Evolutionary conservation across 1,284 basidiomycete species (phyloP).

Genomic region (Naganishia sp.): DNA sequence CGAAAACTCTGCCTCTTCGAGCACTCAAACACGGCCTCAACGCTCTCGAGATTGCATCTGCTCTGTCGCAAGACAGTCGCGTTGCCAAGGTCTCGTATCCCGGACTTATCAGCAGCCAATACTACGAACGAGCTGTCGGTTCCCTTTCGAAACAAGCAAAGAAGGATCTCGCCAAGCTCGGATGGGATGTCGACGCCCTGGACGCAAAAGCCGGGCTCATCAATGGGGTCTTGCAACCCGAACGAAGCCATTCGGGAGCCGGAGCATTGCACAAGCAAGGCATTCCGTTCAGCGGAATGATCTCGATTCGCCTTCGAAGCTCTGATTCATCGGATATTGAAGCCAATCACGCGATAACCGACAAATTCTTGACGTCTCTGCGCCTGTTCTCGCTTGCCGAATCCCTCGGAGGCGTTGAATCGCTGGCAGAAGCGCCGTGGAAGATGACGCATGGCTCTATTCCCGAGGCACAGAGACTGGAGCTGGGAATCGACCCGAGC

Average conservation of each 20-base stretch:
- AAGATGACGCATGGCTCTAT: conserved; percentile 73
- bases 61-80: conserved; percentile 60
- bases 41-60: conserved; percentile 73
- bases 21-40: conserved; percentile 85
- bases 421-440: conserved; percentile 77
- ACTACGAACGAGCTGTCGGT: conserved; percentile 64
- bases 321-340: conserved; percentile 38
- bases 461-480: conserved; percentile 66
- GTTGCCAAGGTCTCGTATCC: conserved; percentile 85
- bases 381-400: conserved; percentile 83
- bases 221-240: conserved; percentile 30
- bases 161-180: conserved; percentile 63
- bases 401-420: conserved; percentile 88
- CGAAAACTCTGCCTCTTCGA: conserved; percentile 84
- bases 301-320: conserved; percentile 59
- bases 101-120: conserved; percentile 66
- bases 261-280: conserved; percentile 50
- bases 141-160: conserved; percentile 67
- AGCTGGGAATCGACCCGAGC: conserved; percentile 76
- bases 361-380: conserved; percentile 69
- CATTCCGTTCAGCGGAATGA: conserved; percentile 73
- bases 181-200: conserved; percentile 44
- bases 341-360: conserved; percentile 55
- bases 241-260: conserved; percentile 40
- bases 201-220: conserved; percentile 36